Percentiles rank a stretch among this genome's conserved stretches.
These are phyloP conservation scores for Phytophthora podocarpi DNA, from an alignment of 352 stramenopile genomes.

Conservation along the genomic window DNA sequence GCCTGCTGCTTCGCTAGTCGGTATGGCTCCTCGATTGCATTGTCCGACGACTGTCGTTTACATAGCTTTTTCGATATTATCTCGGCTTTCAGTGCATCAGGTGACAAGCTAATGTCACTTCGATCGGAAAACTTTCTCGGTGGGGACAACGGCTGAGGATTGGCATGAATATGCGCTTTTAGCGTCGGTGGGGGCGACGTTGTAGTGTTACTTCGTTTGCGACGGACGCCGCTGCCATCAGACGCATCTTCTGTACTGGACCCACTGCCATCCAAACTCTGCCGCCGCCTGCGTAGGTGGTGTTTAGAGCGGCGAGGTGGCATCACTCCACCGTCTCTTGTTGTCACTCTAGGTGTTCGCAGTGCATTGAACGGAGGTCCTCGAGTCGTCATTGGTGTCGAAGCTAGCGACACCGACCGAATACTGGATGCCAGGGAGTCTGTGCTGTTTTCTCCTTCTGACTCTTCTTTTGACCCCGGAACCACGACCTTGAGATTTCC, in stretches of 20 bases:
- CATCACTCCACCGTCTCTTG: conserved; percentile 8
- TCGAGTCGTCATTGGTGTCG: conserved; percentile 29
- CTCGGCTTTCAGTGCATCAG: conserved; percentile 23
- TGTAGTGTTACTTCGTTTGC: conserved; percentile 77
- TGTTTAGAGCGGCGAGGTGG: conserved; percentile 24
- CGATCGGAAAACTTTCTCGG: conserved; percentile 19
- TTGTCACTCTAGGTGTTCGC: conserved; percentile 1
- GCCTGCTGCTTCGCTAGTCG: conserved; percentile 50
- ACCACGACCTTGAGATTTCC: conserved; percentile 10
- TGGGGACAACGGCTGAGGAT: conserved; percentile 20
- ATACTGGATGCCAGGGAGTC: conserved; percentile 63
- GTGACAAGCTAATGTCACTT: conserved; percentile 30
- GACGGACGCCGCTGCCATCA: conserved; percentile 50
- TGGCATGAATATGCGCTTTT: conserved; percentile 3
- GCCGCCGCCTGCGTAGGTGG: conserved; percentile 48
- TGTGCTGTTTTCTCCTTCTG: conserved; percentile 44
- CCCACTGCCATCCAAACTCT: conserved; percentile 62
- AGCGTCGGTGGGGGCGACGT: conserved; percentile 20
- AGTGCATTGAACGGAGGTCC: conserved; percentile 7
- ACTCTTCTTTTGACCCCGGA: conserved; percentile 9
- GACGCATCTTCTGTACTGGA: conserved; percentile 65
- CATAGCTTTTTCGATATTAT: conserved; percentile 47
- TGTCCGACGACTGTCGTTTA: conserved; percentile 57
- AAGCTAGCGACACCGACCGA: conserved; percentile 45
- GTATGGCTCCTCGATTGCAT: conserved; percentile 36